Evolutionary conservation across 1,139 yeast genomes (phyloP), one percentile per base, ranked within the genome.

Genomic region (Hyphopichia burtonii): DNA sequence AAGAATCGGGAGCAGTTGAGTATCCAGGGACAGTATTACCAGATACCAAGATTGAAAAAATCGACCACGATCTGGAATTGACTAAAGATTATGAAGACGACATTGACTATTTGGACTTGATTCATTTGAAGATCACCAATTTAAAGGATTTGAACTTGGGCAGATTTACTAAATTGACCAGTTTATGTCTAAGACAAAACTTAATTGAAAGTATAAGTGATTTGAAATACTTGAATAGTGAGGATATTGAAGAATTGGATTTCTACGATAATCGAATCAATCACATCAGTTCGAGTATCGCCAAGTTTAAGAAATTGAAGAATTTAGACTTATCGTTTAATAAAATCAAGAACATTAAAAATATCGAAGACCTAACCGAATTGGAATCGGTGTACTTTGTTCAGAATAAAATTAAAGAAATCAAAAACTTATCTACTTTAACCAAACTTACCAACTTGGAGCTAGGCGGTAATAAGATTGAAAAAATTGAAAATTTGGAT

Each of bases 201-300:
- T 68, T 89, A 47, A 70, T 94, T 36, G 82, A 87, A 28, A 79
- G 86, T 16, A 74, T 91, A 39, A 78, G 82, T 37, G 94, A 82
- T 12, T 71, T 90, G 12, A 88, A 83, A 47, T 78, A 73, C 2
- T 59, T 91, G 17, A 71, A 74, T 1, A 61, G 56, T 16, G 80
- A 74, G 1, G 71, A 71, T 0, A 54, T 93, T 52, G 87, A 80
- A 51, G 96, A 90, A 50, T 68, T 94, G 49, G 99, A 93, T 60
- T 72, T 91, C 31, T 94, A 94, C 59, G 99, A 94, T 63, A 94
- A 94, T 65, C 71, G 96, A 52, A 86, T 94, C 51, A 82, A 85
- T 48, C 97, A 91, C 58, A 88, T 93, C 41, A 85, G 93, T 14
- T 74, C 78, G 44, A 82, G 78, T 51, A 61, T 89, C 34, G 79